phyloP scores from a whole-genome alignment of 179 eudicot genomes.

The Silene noctiflora region DNA sequence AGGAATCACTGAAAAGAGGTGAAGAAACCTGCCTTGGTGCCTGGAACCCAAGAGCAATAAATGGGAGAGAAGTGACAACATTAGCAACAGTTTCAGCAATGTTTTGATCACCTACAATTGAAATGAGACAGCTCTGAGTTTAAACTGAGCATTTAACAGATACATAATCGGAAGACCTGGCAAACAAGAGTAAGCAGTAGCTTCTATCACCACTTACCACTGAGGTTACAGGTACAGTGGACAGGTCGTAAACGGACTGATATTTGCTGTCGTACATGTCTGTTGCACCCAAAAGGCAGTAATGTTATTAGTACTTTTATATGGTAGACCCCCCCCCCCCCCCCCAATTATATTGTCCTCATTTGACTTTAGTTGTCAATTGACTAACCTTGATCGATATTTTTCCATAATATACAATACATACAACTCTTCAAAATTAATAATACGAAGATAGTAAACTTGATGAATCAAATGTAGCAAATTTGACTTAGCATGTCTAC shows the following conservation, averaged over 20 bases:
- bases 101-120: conserved; percentile 57
- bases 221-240: conserved; percentile 35
- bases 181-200: conserved; percentile 1
- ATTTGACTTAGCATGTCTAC: no score
- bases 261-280: conserved; percentile 79
- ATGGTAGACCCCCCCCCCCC: no score
- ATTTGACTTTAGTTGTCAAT: no score
- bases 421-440: background rate
- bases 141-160: background rate
- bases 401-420: background rate
- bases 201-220: conserved; percentile 16
- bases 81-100: conserved; percentile 74
- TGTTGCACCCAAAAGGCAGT: conserved; percentile 26
- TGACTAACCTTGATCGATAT: background rate
- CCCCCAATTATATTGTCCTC: background rate
- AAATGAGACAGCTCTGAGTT: conserved; percentile 5
- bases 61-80: conserved; percentile 91
- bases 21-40: conserved; percentile 63
- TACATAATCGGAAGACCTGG: conserved; percentile 6
- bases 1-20: background rate
- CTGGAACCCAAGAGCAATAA: conserved; percentile 78
- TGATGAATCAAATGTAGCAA: no score
- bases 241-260: conserved; percentile 73
- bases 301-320: background rate
- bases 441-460: background rate